These are phyloP conservation scores for Aspergillus leporis DNA, from an alignment of 495 filamentous ascomycete species.

Conservation along the genomic window DNA sequence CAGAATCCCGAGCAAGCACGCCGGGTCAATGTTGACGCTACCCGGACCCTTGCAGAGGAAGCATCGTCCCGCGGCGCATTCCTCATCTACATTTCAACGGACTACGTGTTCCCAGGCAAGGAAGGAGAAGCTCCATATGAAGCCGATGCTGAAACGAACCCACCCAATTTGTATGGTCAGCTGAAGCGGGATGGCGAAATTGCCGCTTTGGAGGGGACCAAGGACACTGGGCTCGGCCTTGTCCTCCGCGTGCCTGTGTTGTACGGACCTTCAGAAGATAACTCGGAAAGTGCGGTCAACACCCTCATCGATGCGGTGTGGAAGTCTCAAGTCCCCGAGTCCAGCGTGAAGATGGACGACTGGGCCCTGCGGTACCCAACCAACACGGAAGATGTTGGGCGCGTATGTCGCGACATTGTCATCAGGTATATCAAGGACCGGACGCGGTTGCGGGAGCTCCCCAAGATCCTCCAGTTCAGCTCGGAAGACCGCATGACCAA, in stretches of 20 bases:
- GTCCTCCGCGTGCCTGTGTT: constrained; percentile 86
- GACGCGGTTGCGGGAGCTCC: constrained; percentile 49
- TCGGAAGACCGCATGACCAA: constrained; percentile 88
- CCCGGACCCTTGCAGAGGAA: constrained; percentile 63
- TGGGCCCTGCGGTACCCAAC: constrained; percentile 87
- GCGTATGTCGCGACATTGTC: constrained; percentile 72
- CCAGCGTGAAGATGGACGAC: constrained; percentile 78
- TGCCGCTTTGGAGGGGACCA: constrained; percentile 64
- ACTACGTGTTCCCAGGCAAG: constrained; percentile 86
- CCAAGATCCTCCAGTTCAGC: constrained; percentile 80
- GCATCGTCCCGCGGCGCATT: constrained; percentile 63
- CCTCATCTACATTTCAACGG: constrained; percentile 90
- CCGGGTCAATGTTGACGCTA: constrained; percentile 73
- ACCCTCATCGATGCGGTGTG: constrained; percentile 71
- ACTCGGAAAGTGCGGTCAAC: constrained; percentile 81
- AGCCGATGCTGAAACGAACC: constrained; percentile 58
- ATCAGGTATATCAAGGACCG: constrained; percentile 61
- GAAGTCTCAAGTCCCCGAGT: constrained; percentile 61
- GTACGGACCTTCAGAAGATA: constrained; percentile 65
- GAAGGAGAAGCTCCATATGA: constrained; percentile 88
- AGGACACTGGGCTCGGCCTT: constrained; percentile 55
- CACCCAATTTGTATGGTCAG: constrained; percentile 85
- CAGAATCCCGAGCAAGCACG: constrained; percentile 74
- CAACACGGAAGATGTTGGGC: constrained; percentile 82
- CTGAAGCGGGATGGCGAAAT: constrained; percentile 84